phyloP scores from a whole-genome alignment of 441 rosid species.

The Rhodomyrtus psidioides region DNA sequence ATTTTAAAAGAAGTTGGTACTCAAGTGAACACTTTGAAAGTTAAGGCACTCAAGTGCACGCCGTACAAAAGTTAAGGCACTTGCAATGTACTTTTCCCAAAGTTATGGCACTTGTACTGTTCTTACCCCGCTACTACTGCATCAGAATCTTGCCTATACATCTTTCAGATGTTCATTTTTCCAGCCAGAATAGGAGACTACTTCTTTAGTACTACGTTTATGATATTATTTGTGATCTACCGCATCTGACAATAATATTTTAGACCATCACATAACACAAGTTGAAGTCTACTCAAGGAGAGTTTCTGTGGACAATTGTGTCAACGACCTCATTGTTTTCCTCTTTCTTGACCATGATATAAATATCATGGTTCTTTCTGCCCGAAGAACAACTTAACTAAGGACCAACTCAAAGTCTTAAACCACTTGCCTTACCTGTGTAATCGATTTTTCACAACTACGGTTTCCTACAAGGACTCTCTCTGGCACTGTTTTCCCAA shows the following conservation, averaged over 20 bases:
- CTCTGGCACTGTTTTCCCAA: background rate
- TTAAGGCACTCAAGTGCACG: too few species aligned
- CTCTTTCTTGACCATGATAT: background rate
- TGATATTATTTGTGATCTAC: background rate
- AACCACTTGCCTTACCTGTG: background rate
- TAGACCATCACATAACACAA: background rate
- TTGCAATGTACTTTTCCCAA: too few species aligned
- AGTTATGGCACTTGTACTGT: too few species aligned
- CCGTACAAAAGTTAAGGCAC: too few species aligned
- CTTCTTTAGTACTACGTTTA: background rate
- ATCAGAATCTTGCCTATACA: background rate
- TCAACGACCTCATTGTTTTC: background rate
- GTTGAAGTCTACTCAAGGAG: background rate
- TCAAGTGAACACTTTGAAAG: too few species aligned
- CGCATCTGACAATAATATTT: background rate
- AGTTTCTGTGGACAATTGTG: background rate
- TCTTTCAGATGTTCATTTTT: background rate
- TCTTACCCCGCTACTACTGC: too few species aligned
- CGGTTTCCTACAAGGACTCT: background rate
- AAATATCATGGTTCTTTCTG: background rate
- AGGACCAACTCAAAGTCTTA: background rate
- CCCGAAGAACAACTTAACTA: background rate
- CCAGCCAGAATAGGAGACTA: background rate
- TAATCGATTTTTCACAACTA: background rate
- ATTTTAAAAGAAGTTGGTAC: too few species aligned